Percentiles rank a stretch among this genome's conserved stretches.
Evolutionary conservation across 2,329 filamentous ascomycete genomes (phyloP).

Genomic region (Rasamsonia emersonii): DNA sequence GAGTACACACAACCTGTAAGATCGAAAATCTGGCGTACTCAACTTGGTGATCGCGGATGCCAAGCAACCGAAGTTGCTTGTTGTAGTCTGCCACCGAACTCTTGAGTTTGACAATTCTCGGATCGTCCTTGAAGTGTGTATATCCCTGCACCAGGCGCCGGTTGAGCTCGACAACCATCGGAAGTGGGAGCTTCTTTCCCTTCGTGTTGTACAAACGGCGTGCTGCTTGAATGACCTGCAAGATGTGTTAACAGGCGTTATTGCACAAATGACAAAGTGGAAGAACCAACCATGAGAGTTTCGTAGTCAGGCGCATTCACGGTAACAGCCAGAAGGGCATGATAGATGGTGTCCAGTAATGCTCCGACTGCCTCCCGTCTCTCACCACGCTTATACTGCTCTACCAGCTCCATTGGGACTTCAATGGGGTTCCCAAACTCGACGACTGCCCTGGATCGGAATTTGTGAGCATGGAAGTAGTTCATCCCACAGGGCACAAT

Average conservation of each 20-base stretch:
- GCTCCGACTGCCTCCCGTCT: constrained; percentile 78
- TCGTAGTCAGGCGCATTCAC: constrained; percentile 92
- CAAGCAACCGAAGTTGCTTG: constrained; percentile 71
- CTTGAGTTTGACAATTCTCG: constrained; percentile 67
- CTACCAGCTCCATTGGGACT: constrained; percentile 70
- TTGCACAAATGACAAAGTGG: background rate
- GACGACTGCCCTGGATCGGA: constrained; percentile 87
- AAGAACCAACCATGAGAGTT: constrained; percentile 64
- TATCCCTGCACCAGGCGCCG: constrained; percentile 85
- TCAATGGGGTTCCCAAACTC: constrained; percentile 90
- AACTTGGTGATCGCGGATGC: constrained; percentile 88
- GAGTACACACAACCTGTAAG: constrained; percentile 62
- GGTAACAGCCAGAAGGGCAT: constrained; percentile 77
- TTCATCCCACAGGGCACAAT: constrained; percentile 99
- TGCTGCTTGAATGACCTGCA: constrained; percentile 77
- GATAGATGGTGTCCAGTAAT: constrained; percentile 77
- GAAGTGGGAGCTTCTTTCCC: constrained; percentile 84
- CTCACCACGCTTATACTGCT: constrained; percentile 75
- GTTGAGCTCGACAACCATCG: constrained; percentile 90
- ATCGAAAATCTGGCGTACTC: constrained; percentile 81
- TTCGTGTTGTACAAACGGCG: constrained; percentile 89
- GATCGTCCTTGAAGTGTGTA: constrained; percentile 83
- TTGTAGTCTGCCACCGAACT: constrained; percentile 78
- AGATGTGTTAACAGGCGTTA: constrained; percentile 1
- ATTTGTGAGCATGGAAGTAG: constrained; percentile 98